phyloP scores from a whole-genome alignment of 2,329 filamentous ascomycete genomes.

The Calonectria multiphialidica region DNA sequence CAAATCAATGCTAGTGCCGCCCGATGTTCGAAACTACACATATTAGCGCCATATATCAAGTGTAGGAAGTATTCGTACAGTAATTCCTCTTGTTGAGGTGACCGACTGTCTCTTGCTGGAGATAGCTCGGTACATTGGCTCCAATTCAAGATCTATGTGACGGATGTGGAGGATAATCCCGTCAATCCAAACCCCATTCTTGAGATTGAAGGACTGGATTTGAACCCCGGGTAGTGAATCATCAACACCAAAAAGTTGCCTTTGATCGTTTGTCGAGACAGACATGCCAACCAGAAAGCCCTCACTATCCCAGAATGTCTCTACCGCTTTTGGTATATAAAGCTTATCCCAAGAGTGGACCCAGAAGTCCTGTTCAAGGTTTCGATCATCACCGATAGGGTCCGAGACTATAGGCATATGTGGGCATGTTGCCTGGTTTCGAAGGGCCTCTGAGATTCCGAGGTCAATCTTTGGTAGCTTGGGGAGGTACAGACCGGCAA shows the following conservation, averaged over 20 bases:
- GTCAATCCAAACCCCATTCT: not conserved
- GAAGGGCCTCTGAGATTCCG: not conserved
- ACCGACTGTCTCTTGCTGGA: too few relatives aligned
- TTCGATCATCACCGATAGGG: not conserved
- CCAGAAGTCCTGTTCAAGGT: not conserved
- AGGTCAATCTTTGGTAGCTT: not conserved
- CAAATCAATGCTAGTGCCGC: not conserved
- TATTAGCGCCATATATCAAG: not conserved
- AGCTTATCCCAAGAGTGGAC: not conserved
- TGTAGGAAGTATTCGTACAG: not conserved
- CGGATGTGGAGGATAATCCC: slow-evolving; percentile 7
- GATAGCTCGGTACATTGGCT: not conserved
- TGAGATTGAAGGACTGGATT: not conserved
- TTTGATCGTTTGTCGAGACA: not conserved
- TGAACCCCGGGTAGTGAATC: not conserved
- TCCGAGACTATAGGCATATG: not conserved
- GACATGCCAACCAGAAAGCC: not conserved
- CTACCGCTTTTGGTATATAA: not conserved
- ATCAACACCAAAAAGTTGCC: not conserved
- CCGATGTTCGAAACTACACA: not conserved
- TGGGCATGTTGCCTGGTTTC: not conserved
- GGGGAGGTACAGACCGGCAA: not conserved
- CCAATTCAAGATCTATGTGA: not conserved
- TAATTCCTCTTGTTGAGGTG: not conserved
- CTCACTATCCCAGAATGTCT: slow-evolving; percentile 2